Evolutionary conservation across 164 flowering plant genomes (phyloP), one percentile per base, ranked within the genome.

Genomic region (Umbilicus rupestris): DNA sequence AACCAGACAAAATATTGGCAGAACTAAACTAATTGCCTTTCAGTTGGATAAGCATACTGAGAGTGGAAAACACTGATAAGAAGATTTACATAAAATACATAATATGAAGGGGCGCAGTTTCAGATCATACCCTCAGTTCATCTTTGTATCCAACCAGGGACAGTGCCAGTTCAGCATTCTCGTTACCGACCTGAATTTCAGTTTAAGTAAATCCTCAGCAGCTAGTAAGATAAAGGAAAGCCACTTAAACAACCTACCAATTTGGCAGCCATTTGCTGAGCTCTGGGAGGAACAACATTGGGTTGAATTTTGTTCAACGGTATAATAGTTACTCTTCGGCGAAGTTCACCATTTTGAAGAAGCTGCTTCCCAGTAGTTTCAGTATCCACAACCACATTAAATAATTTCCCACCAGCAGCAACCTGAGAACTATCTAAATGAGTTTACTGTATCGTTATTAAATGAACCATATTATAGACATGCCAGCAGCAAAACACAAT

Each of bases 341-440:
- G 79, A 39, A 95, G 96, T 45, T 82, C 83, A 26, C 97, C 97
- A 67, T 81, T 87, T 78, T 90, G 82, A 66, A 95, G 86, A 63
- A 92, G 85, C 68, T 83, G 89, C 65, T 90, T 92, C 66, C 97
- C 97, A 7, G 99, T 95, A 66, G 64, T 77, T 79, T 95, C 99
- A 62, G 90, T 82, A 82, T 95, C 99, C 33, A 92, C 97, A 69
- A 95, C 90, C 75, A 95, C 92, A 75, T 95, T 90, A 78, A 67
- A 95, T 70, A 95, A 69, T 79, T 87, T 90, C 66, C 99, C 96
- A 45, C 96, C 96, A 41, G 99, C 99, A 75, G 92, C 84, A 70
- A 90, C 99, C 99, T 95, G 77, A 58, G 79, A 44, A 30, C 35
- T 20, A 49, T 57, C 19, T 41, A 19, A 64, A 30, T 37, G 37